Conservation (phyloP, 1,284 basidiomycete species). For the Apiotrichum brassicae region DNA sequence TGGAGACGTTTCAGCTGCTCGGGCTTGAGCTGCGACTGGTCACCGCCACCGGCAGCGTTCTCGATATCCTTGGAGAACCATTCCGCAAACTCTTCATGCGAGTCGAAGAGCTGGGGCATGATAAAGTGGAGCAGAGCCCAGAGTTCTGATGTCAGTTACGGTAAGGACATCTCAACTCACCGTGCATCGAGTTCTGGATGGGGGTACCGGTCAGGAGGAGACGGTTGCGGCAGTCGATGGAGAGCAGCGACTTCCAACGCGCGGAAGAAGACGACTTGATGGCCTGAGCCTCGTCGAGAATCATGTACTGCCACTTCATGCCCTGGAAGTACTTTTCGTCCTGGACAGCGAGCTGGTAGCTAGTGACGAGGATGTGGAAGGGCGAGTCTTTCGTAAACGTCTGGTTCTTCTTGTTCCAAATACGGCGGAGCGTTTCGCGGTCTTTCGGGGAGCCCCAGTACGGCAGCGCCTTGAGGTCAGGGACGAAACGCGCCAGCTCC, state of each 20-base stretch:
- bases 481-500: constrained; percentile 92
- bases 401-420: constrained; percentile 98
- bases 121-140: constrained; percentile 99
- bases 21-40: constrained; percentile 69
- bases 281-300: constrained; percentile 97
- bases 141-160: constrained; percentile 59
- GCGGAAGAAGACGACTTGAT: constrained; percentile 98
- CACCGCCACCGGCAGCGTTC: constrained; percentile 78
- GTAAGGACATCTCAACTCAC: constrained; percentile 48
- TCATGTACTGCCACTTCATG: constrained; percentile 99
- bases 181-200: constrained; percentile 99
- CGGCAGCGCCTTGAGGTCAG: constrained; percentile 85
- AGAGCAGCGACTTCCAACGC: constrained; percentile 94
- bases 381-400: constrained; percentile 92
- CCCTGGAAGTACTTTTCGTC: constrained; percentile 98
- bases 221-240: constrained; percentile 94
- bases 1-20: constrained; percentile 92
- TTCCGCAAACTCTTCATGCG: constrained; percentile 98
- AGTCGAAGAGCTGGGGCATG: constrained; percentile 99
- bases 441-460: constrained; percentile 99
- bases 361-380: constrained; percentile 95
- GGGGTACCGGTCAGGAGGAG: constrained; percentile 94
- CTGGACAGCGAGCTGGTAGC: constrained; percentile 91
- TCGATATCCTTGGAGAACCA: constrained; percentile 99
- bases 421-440: constrained; percentile 85